Evolutionary conservation across 257 asterid genomes (phyloP).

Genomic region (Scutellaria galericulata): DNA sequence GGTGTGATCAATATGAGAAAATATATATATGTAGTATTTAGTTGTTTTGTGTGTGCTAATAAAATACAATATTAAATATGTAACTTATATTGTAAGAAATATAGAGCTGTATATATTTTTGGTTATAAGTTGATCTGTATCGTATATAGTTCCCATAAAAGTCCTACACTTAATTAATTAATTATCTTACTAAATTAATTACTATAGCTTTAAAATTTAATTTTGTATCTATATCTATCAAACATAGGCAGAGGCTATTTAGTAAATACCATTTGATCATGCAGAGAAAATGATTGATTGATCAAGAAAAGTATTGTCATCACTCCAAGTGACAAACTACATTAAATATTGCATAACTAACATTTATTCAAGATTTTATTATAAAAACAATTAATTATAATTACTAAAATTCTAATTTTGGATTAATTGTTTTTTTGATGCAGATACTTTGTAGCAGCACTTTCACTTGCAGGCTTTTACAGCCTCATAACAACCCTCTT

Average conservation of each 20-base stretch:
- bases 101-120: no score
- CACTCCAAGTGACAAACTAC: slow-evolving; percentile 2
- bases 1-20: no score
- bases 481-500: slow-evolving; percentile 46
- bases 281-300: not conserved
- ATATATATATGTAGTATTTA: not conserved
- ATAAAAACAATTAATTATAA: not conserved
- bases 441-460: slow-evolving; percentile 69
- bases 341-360: not conserved
- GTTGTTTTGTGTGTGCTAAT: not conserved
- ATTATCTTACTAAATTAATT: not conserved
- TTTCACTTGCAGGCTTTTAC: slow-evolving; percentile 54
- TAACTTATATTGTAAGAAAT: no score
- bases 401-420: not conserved
- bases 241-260: not conserved
- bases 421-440: slow-evolving; percentile 24
- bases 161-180: not conserved
- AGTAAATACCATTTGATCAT: not conserved
- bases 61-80: no score
- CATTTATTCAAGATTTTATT: not conserved
- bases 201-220: not conserved
- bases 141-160: no score
- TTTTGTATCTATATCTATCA: not conserved
- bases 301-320: not conserved
- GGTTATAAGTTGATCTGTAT: no score